phyloP scores from a whole-genome alignment of 164 flowering plant genomes.

The Liriodendron chinense region DNA sequence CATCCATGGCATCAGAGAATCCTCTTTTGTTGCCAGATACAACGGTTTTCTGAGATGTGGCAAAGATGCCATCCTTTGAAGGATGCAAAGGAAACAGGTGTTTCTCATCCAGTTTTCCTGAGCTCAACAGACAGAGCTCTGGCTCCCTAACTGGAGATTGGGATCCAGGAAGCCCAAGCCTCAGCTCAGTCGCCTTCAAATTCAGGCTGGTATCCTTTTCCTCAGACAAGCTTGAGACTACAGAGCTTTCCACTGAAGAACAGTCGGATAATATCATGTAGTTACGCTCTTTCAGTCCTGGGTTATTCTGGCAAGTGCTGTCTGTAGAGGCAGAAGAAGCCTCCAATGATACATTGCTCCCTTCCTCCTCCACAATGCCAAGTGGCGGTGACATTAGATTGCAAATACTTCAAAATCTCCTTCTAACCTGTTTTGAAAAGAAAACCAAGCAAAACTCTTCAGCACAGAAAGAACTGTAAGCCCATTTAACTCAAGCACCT shows the following conservation, averaged over 20 bases:
- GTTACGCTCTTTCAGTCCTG: constrained; percentile 62
- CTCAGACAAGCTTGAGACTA: constrained; percentile 43
- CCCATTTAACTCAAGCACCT: no score
- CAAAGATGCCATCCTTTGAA: constrained; percentile 48
- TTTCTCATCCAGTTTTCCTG: constrained; percentile 67
- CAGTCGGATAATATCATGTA: constrained; percentile 78
- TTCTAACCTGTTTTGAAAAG: constrained; percentile 11
- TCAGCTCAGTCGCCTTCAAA: constrained; percentile 81
- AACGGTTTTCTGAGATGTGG: constrained; percentile 43
- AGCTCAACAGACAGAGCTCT: constrained; percentile 36
- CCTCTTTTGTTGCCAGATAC: constrained; percentile 83
- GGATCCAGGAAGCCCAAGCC: constrained; percentile 96
- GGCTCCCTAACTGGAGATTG: constrained; percentile 69
- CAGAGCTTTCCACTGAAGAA: constrained; percentile 82
- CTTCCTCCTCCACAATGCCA: constrained; percentile 51
- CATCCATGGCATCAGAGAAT: constrained; percentile 78
- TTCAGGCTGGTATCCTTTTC: constrained; percentile 51
- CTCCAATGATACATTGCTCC: constrained; percentile 37
- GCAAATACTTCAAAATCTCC: not conserved
- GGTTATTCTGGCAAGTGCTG: constrained; percentile 34
- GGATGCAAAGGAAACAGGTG: constrained; percentile 76
- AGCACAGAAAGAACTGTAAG: not conserved
- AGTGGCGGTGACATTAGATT: constrained; percentile 46
- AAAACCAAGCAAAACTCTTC: not conserved
- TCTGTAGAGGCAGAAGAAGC: constrained; percentile 47